Evolutionary conservation across 1,139 yeast species (phyloP).

Genomic region (Kodamaea sp.): DNA sequence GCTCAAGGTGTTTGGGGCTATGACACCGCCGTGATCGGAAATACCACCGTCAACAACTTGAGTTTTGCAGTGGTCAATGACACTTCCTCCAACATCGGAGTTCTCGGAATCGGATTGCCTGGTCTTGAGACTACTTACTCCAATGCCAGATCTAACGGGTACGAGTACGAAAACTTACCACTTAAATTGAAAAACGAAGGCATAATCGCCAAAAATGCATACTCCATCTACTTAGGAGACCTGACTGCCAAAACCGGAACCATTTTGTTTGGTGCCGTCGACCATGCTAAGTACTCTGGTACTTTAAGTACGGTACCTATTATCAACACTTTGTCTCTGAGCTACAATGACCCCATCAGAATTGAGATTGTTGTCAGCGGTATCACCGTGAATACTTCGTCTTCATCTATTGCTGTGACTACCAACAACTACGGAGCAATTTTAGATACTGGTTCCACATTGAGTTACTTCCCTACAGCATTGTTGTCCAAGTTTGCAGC

Average conservation of each 20-base stretch:
- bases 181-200: conserved; percentile 52
- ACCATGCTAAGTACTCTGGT: conserved; percentile 52
- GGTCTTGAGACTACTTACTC: conserved; percentile 46
- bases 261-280: conserved; percentile 61
- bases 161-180: conserved; percentile 58
- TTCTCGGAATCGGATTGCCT: conserved; percentile 57
- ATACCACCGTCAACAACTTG: conserved; percentile 41
- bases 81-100: conserved; percentile 45
- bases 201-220: conserved; percentile 46
- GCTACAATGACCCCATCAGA: conserved; percentile 26
- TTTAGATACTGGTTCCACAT: conserved; percentile 31
- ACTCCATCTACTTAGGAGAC: conserved; percentile 43
- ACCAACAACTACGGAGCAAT: conserved; percentile 15
- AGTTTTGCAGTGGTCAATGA: conserved; percentile 53
- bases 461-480: conserved; percentile 32
- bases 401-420: conserved; percentile 9
- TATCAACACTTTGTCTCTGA: conserved; percentile 22
- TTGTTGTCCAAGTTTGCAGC: conserved; percentile 30
- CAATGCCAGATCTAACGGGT: conserved; percentile 13
- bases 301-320: conserved; percentile 35
- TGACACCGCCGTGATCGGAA: conserved; percentile 45
- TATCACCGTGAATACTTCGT: conserved; percentile 14
- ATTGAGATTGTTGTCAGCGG: conserved; percentile 27
- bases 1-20: conserved; percentile 64
- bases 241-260: conserved; percentile 32